A percentile compares a stretch with the other conserved stretches of the same genome.
Conservation (phyloP, 345 rosid genomes). For the Salix caprea region DNA sequence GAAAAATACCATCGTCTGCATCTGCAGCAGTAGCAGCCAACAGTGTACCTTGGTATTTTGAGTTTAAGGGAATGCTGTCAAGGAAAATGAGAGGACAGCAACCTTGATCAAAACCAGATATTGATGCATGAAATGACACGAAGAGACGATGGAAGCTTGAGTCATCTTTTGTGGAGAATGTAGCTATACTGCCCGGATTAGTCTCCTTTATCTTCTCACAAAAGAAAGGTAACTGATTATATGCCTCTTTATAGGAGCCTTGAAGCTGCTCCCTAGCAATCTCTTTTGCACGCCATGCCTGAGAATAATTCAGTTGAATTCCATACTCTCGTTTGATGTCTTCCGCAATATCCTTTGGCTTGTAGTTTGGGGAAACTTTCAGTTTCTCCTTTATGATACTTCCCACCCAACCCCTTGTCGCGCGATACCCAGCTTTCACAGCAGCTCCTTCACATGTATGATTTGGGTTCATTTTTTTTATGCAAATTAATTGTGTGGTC, state of each 20-base stretch:
- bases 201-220: constrained; percentile 92
- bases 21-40: constrained; percentile 69
- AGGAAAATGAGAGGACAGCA: constrained; percentile 88
- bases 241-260: constrained; percentile 83
- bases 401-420: constrained; percentile 92
- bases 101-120: constrained; percentile 78
- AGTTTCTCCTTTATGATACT: constrained; percentile 85
- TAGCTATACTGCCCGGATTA: constrained; percentile 81
- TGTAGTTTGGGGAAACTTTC: constrained; percentile 75
- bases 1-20: constrained; percentile 78
- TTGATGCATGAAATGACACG: constrained; percentile 77
- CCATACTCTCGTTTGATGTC: constrained; percentile 88
- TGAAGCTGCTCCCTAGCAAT: constrained; percentile 94
- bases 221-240: constrained; percentile 66
- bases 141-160: constrained; percentile 82
- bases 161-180: constrained; percentile 82
- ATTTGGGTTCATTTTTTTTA: constrained; percentile 74
- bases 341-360: constrained; percentile 85
- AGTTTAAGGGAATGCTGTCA: constrained; percentile 61
- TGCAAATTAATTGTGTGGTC: constrained; percentile 75
- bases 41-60: constrained; percentile 76
- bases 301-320: constrained; percentile 82
- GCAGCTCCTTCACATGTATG: constrained; percentile 87
- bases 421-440: constrained; percentile 74
- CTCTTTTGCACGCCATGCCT: constrained; percentile 94